Evolutionary conservation across 208 protist genomes (phyloP).

Genomic region (Herpetomonas tarakana): DNA sequence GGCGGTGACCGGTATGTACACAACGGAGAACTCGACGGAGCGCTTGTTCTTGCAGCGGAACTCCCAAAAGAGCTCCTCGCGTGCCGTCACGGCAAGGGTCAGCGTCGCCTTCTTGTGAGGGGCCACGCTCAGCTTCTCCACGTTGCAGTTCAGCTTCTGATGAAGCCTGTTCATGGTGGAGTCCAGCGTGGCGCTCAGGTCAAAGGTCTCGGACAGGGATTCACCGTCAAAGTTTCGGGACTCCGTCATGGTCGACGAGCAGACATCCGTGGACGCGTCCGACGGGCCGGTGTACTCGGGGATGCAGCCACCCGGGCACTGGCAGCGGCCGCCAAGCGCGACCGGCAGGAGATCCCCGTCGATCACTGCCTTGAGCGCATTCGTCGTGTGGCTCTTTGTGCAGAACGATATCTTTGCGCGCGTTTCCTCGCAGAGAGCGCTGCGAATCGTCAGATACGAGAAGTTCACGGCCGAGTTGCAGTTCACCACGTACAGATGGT

Average conservation of each 20-base stretch:
- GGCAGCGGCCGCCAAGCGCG: conserved; percentile 42
- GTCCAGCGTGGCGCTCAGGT: background rate
- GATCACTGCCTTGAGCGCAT: conserved; percentile 29
- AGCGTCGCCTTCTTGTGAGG: conserved; percentile 25
- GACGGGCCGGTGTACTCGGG: conserved; percentile 3
- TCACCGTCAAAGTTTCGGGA: background rate
- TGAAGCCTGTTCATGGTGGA: background rate
- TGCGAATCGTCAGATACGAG: conserved; percentile 25
- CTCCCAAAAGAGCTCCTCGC: conserved; percentile 64
- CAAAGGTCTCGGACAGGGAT: background rate
- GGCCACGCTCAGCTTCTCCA: conserved; percentile 21
- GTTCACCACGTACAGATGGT: conserved; percentile 57
- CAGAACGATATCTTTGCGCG: conserved; percentile 48
- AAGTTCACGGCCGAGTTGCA: conserved; percentile 29
- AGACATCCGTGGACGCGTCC: background rate
- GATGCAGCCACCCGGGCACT: conserved; percentile 41
- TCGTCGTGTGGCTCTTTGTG: conserved; percentile 20
- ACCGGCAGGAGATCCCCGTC: conserved; percentile 39
- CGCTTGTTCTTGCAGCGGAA: conserved; percentile 34
- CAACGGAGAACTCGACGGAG: conserved; percentile 37
- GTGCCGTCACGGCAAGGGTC: conserved; percentile 23
- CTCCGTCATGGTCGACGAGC: background rate
- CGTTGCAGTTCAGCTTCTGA: conserved; percentile 14
- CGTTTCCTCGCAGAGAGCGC: conserved; percentile 17
- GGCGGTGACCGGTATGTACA: conserved; percentile 33